Conservation (phyloP, 768 basidiomycete species). For the Sarcodon aspratus region DNA sequence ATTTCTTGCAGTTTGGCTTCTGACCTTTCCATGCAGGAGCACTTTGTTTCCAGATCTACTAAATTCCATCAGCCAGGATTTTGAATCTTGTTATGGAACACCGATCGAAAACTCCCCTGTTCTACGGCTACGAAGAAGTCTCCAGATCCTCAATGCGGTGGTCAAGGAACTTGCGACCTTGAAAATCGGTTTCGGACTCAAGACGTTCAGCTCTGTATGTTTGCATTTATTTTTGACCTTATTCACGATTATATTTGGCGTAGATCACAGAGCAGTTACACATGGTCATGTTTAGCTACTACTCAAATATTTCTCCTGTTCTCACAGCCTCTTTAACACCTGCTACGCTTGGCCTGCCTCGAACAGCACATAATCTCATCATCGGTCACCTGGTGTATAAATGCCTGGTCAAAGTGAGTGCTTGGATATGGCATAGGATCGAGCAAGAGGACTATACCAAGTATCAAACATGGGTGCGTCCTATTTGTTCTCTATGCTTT, state of each 20-base stretch:
- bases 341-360: constrained; percentile 22
- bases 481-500: background rate
- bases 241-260: constrained; percentile 1
- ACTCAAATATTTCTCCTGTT: constrained; percentile 38
- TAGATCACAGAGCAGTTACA: constrained; percentile 49
- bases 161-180: constrained; percentile 60
- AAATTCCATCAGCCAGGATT: constrained; percentile 37
- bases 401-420: constrained; percentile 53
- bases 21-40: background rate
- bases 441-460: constrained; percentile 24
- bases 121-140: constrained; percentile 43
- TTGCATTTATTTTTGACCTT: background rate
- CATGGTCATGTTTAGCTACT: constrained; percentile 45
- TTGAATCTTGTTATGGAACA: constrained; percentile 37
- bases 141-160: constrained; percentile 53
- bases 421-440: constrained; percentile 56
- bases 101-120: constrained; percentile 30
- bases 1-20: background rate
- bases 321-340: constrained; percentile 21
- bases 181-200: constrained; percentile 61
- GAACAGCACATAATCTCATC: constrained; percentile 34
- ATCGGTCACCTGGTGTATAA: constrained; percentile 68
- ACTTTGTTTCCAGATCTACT: constrained; percentile 44
- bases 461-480: constrained; percentile 43
- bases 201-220: constrained; percentile 51